Conservation (phyloP, 2,329 filamentous ascomycete genomes). For the Sclerotinia subarctica region DNA sequence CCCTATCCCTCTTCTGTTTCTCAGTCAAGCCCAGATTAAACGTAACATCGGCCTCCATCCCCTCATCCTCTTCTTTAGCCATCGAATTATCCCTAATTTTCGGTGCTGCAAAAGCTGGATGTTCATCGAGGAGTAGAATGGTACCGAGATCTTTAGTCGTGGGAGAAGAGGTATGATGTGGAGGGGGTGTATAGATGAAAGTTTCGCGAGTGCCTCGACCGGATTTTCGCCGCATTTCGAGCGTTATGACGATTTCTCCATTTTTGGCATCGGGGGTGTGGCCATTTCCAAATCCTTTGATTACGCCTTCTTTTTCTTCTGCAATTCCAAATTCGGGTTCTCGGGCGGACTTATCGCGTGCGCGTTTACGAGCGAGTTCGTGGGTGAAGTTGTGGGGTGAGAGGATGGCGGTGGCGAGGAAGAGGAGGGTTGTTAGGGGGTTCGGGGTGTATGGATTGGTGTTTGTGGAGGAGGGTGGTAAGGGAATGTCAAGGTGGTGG, state of each 20-base stretch:
- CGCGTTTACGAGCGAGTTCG: conserved; percentile 69
- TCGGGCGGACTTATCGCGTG: conserved; percentile 68
- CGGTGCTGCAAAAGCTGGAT: conserved; percentile 61
- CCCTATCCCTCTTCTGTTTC: conserved; percentile 80
- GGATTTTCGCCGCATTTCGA: conserved; percentile 76
- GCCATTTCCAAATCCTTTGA: conserved; percentile 49
- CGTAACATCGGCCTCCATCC: conserved; percentile 63
- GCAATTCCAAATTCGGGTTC: conserved; percentile 76
- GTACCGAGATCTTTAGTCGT: conserved; percentile 20
- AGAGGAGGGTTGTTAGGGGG: conserved; percentile 69
- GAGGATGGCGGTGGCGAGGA: conserved; percentile 86
- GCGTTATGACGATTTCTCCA: conserved; percentile 68
- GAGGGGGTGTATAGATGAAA: conserved; percentile 49
- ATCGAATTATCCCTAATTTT: conserved; percentile 38
- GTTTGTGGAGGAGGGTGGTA: conserved; percentile 51
- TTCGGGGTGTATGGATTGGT: conserved; percentile 60
- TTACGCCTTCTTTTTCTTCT: conserved; percentile 73
- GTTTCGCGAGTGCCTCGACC: conserved; percentile 49
- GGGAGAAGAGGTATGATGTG: conserved; percentile 22
- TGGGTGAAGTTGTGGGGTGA: conserved; percentile 71
- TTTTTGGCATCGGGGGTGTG: conserved; percentile 31
- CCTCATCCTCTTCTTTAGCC: conserved; percentile 33
- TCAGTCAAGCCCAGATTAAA: conserved; percentile 88
- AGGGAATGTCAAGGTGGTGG: conserved; percentile 80
- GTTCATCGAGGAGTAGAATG: conserved; percentile 66